These are phyloP conservation scores for Coemansia sp. DNA, from an alignment of 192 early-diverging fungal genomes.

Conservation along the genomic window DNA sequence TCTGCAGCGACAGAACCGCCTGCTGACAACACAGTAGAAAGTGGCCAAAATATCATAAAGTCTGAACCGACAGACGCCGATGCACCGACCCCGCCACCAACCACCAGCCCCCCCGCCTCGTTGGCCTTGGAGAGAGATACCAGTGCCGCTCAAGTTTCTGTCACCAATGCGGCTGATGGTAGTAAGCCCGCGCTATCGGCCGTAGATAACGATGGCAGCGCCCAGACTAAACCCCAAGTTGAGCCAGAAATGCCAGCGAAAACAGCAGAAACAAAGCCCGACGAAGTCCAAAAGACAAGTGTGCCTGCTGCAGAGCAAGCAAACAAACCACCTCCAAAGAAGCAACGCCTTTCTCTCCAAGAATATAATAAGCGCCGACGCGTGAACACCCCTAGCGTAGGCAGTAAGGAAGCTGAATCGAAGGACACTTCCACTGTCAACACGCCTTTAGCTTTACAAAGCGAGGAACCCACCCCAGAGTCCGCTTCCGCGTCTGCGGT, in stretches of 20 bases:
- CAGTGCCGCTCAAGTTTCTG: neutral
- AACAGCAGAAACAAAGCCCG: neutral
- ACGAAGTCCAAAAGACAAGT: neutral
- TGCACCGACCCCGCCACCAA: constrained; percentile 39
- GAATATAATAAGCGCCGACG: constrained; percentile 54
- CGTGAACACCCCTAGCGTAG: constrained; percentile 6
- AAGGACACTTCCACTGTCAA: constrained; percentile 6
- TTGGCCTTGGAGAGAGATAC: neutral
- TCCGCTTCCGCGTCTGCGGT: neutral
- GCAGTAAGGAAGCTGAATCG: constrained; percentile 14
- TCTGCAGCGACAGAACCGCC: neutral
- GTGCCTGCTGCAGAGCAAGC: neutral
- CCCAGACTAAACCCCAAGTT: neutral
- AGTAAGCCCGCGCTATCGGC: neutral
- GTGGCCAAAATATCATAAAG: constrained; percentile 14
- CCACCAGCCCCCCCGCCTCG: constrained; percentile 7
- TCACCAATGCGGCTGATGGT: neutral
- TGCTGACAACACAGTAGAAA: neutral
- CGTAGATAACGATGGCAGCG: neutral
- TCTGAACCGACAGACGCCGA: constrained; percentile 42
- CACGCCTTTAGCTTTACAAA: neutral
- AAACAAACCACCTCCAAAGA: constrained; percentile 22
- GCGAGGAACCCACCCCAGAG: constrained; percentile 1
- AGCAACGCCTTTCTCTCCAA: constrained; percentile 49
- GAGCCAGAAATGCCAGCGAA: constrained; percentile 3